Evolutionary conservation across 495 filamentous ascomycete genomes (phyloP).

Genomic region (Evernia prunastri): DNA sequence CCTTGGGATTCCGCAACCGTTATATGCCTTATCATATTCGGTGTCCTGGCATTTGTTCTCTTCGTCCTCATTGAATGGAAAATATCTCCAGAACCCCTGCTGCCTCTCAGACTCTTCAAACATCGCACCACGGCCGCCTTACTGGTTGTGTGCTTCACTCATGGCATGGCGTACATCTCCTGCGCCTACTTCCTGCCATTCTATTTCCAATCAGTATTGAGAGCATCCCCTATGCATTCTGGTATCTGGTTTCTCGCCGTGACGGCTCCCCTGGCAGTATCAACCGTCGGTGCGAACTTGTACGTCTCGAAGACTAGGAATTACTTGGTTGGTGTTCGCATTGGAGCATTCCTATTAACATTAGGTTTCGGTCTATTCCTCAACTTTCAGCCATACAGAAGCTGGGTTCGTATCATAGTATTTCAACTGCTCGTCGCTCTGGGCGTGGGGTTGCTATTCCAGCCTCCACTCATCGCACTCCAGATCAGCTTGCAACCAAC

Average conservation of each 20-base stretch:
- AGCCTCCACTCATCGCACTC: constrained; percentile 67
- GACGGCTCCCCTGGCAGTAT: constrained; percentile 48
- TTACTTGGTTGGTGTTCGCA: constrained; percentile 50
- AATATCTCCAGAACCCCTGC: constrained; percentile 72
- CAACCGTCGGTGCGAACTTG: constrained; percentile 24
- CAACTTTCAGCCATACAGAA: constrained; percentile 35
- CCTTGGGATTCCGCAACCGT: constrained; percentile 70
- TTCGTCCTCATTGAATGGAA: constrained; percentile 67
- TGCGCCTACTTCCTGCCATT: constrained; percentile 52
- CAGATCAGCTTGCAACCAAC: constrained; percentile 58
- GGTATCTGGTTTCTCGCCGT: constrained; percentile 47
- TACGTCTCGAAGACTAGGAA: constrained; percentile 49
- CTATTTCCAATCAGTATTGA: constrained; percentile 49
- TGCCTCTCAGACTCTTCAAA: constrained; percentile 63
- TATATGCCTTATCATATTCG: constrained; percentile 72
- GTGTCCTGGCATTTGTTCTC: constrained; percentile 49
- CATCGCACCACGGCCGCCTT: constrained; percentile 50
- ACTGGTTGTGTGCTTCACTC: constrained; percentile 54
- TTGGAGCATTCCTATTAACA: constrained; percentile 40
- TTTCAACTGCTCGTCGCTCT: constrained; percentile 61
- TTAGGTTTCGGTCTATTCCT: constrained; percentile 50
- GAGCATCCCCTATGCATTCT: constrained; percentile 43
- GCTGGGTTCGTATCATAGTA: constrained; percentile 40
- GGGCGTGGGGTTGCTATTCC: constrained; percentile 42
- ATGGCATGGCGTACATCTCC: constrained; percentile 51